Evolutionary conservation across 169 alveolate genomes (phyloP).

Genomic region (Plasmodium cynomolgi): DNA sequence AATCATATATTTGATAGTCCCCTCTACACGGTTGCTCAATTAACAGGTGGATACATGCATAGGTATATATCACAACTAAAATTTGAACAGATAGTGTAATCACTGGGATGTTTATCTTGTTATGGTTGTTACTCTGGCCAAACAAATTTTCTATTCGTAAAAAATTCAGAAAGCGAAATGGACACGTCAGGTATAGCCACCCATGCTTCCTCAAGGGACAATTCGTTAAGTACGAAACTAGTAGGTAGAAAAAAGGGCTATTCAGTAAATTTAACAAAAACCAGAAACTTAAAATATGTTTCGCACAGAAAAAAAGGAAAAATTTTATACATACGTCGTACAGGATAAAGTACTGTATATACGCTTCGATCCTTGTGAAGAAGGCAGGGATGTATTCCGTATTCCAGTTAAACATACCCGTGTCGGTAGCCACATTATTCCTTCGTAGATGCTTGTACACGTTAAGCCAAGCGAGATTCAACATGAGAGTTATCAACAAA

Average conservation of each 20-base stretch:
- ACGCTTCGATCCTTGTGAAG: conserved; percentile 52
- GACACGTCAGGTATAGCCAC: conserved; percentile 68
- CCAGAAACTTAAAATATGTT: conserved; percentile 63
- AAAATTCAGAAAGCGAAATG: conserved; percentile 62
- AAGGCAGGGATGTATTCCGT: conserved; percentile 29
- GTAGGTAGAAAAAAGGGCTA: conserved; percentile 64
- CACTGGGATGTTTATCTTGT: conserved; percentile 36
- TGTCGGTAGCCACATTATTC: conserved; percentile 16
- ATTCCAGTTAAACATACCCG: conserved; percentile 75
- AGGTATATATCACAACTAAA: conserved; percentile 57
- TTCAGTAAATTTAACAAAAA: conserved; percentile 44
- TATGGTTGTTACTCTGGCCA: conserved; percentile 24
- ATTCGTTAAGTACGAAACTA: conserved; percentile 16
- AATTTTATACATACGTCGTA: conserved; percentile 57
- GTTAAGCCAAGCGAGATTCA: conserved; percentile 32
- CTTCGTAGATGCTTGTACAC: conserved; percentile 29
- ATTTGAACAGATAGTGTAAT: conserved; percentile 44
- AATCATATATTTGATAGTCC: conserved; percentile 60
- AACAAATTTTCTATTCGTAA: conserved; percentile 54
- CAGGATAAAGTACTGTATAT: conserved; percentile 50
- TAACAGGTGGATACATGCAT: conserved; percentile 54
- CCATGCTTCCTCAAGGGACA: neutral
- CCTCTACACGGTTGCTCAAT: conserved; percentile 74
- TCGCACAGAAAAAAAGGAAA: conserved; percentile 36
- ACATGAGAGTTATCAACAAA: conserved; percentile 26